Conservation (phyloP, 2,329 filamentous ascomycete species). For the Chaetomiaceae sp. region DNA sequence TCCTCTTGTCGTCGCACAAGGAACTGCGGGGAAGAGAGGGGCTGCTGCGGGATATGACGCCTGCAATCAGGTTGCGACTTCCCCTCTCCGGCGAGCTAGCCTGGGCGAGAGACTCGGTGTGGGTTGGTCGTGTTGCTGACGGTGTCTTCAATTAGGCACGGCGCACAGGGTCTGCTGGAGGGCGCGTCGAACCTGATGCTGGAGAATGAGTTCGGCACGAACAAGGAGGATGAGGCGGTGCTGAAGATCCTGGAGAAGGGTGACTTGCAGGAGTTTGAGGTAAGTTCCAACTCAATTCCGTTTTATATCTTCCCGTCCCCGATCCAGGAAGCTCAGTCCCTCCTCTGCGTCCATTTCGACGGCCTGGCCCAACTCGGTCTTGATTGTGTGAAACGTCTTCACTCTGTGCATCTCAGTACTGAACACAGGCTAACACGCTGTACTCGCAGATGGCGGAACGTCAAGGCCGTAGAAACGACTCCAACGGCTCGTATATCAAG, state of each 20-base stretch:
- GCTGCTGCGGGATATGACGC: no score
- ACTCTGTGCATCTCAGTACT: no score
- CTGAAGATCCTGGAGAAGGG: conserved; percentile 76
- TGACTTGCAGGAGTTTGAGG: conserved; percentile 54
- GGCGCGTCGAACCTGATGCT: conserved; percentile 67
- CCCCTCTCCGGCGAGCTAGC: no score
- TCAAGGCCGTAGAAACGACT: conserved; percentile 48
- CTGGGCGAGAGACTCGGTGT: no score
- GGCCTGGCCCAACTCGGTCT: not conserved
- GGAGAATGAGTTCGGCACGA: conserved; percentile 81
- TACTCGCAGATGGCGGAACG: conserved; percentile 44
- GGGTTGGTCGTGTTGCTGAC: not conserved
- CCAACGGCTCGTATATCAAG: conserved; percentile 31
- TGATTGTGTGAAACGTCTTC: no score
- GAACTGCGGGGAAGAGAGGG: not conserved
- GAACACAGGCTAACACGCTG: conserved; percentile 9
- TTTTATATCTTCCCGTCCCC: no score
- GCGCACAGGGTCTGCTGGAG: conserved; percentile 73
- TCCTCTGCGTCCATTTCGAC: not conserved
- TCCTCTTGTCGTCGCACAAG: not conserved
- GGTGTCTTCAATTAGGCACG: conserved; percentile 57
- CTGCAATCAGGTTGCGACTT: no score
- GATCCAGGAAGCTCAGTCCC: no score
- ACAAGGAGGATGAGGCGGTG: conserved; percentile 72
- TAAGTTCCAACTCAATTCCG: conserved; percentile 27